Evolutionary conservation across 768 basidiomycete genomes (phyloP).

Genomic region (Sarcodon sp.): DNA sequence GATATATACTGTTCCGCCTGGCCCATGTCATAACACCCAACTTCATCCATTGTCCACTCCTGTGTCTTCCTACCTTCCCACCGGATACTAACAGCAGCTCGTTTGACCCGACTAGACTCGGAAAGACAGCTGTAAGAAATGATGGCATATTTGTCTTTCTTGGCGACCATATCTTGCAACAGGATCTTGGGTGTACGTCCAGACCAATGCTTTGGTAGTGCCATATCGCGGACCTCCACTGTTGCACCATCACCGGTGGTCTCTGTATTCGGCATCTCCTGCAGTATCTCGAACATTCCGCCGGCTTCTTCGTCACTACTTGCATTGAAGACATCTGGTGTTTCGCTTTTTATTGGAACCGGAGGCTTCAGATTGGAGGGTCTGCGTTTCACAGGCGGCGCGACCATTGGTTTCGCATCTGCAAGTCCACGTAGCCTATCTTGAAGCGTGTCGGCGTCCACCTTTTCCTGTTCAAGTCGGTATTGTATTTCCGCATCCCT

Average conservation of each 20-base stretch:
- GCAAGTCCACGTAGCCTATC: constrained; percentile 23
- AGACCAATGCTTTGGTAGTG: constrained; percentile 73
- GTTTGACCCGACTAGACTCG: constrained; percentile 58
- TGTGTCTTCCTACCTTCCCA: constrained; percentile 53
- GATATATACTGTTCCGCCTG: constrained; percentile 91
- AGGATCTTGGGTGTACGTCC: constrained; percentile 70
- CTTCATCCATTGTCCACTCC: constrained; percentile 73
- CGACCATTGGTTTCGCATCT: background rate
- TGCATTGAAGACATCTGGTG: constrained; percentile 39
- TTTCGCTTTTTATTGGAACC: background rate
- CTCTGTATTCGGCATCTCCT: constrained; percentile 45
- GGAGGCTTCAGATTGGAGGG: background rate
- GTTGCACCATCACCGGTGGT: constrained; percentile 41
- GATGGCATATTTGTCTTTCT: constrained; percentile 63
- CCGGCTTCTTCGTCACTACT: constrained; percentile 35
- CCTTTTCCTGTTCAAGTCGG: constrained; percentile 36
- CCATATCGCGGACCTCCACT: constrained; percentile 54
- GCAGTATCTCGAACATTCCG: constrained; percentile 66
- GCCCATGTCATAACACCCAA: constrained; percentile 62
- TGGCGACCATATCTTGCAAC: constrained; percentile 54
- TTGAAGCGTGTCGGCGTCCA: constrained; percentile 29
- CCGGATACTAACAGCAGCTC: constrained; percentile 57
- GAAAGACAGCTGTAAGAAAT: constrained; percentile 57
- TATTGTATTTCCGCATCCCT: constrained; percentile 51
- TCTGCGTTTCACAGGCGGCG: background rate